phyloP scores from a whole-genome alignment of 2,329 filamentous ascomycete genomes.

The Colletotrichum costaricense region DNA sequence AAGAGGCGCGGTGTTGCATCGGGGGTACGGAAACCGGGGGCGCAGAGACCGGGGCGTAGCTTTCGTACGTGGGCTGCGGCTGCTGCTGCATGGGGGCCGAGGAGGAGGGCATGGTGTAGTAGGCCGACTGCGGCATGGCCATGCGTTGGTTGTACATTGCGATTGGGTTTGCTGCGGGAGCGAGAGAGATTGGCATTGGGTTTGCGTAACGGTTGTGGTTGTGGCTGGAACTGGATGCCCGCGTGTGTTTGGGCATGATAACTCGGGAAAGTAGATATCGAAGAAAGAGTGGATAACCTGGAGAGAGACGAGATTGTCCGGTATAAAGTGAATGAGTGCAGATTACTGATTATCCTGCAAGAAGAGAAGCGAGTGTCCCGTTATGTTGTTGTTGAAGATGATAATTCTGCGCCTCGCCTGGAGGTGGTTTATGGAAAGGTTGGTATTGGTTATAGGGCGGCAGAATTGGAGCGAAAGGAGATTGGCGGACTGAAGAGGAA shows the following conservation, averaged over 20 bases:
- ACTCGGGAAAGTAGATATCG: conserved; percentile 34
- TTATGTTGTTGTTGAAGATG: background rate
- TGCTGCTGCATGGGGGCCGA: conserved; percentile 49
- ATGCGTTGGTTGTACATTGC: conserved; percentile 56
- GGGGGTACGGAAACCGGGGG: conserved; percentile 48
- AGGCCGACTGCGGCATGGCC: conserved; percentile 50
- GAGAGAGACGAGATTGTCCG: conserved; percentile 29
- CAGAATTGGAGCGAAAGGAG: conserved; percentile 23
- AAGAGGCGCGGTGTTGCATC: conserved; percentile 65
- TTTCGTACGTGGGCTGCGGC: conserved; percentile 49
- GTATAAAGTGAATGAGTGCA: conserved; percentile 27
- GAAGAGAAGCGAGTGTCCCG: conserved; percentile 22
- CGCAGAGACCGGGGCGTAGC: conserved; percentile 48
- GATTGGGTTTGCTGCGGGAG: conserved; percentile 49
- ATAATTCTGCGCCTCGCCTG: conserved; percentile 32
- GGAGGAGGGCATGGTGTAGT: conserved; percentile 52
- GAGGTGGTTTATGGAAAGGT: conserved; percentile 25
- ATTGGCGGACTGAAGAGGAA: conserved; percentile 20
- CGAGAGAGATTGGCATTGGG: conserved; percentile 53
- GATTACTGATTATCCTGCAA: conserved; percentile 35
- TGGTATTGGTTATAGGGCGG: background rate
- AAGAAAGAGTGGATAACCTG: conserved; percentile 32
- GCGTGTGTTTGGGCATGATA: conserved; percentile 59
- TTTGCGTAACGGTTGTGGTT: conserved; percentile 48
- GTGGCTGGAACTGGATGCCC: conserved; percentile 52